Evolutionary conservation across 2,329 filamentous ascomycete species (phyloP), one percentile per base, ranked within the genome.

Genomic region (Madurella fahalii): DNA sequence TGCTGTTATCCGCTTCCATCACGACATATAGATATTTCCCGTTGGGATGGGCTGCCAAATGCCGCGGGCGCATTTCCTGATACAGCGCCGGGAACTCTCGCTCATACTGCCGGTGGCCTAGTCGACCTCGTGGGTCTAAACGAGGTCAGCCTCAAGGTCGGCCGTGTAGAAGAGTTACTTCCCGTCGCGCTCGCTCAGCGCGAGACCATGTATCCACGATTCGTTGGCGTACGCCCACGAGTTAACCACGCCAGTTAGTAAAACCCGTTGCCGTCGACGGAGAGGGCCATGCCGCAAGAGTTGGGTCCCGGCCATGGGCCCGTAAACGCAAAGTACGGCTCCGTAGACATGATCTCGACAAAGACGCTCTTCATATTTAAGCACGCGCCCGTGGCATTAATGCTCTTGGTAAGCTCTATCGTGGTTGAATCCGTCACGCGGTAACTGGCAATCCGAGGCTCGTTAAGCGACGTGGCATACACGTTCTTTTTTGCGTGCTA

Each of bases 111-210:
- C 61, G 18, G 52, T 54, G 2, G 17, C 1, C 1, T 15, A 25
- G 45, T 53, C 49, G 12, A 62, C 17, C 5, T 9, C 13, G 44
- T 65, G 62, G 43, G 59, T 58, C 64, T 63, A 65, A 31, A 65
- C 16, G 3, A 53, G 30, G 41, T 62, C 58, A 9, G 47, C 63
- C n/a, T 11, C 43, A 32, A 61, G 40, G 47, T 65, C 63, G 2
- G 63, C 56, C n/a, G 58, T 56, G 58, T 64, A 64, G 16, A 64
- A 30, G 4, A 57, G 9, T 1, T 49, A 39, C 5, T 46, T 34
- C 12, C 41, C 40, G 4, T 50, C 34, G 3, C 18, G 11, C 13
- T 40, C 20, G 25, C 47, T 32, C 8, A 65, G 47, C 2, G 58
- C 63, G 4, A 64, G 51, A 1, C 64, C 64, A 42, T 64, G 61